Evolutionary conservation across 2,329 filamentous ascomycete species (phyloP), one percentile per base, ranked within the genome.

Genomic region (Hypoxylon sp.): DNA sequence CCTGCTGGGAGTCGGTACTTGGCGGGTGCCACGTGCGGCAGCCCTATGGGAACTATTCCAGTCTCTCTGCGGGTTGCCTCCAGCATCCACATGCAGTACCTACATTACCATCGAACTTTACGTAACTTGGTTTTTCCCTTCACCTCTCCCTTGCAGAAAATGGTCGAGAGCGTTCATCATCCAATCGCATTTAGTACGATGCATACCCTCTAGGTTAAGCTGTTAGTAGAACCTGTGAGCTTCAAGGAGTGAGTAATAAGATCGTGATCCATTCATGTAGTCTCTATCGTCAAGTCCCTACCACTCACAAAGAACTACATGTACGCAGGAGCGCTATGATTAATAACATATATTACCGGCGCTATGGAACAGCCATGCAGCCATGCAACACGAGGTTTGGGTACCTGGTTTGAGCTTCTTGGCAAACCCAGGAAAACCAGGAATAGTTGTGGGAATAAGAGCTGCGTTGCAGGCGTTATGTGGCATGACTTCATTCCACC

Each of bases 401-500:
- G 14, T n/a, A 53, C 25, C 33, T 25, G 44, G 13, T 8, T 57
- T 35, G 48, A 54, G 10, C 25, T 33, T 22, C 61, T 57, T 57
- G 55, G 55, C 55, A 48, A 48, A 35, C 27, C 17, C 30, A 30
- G 6, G 25, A 49, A 48, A 22, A 6, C n/a, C 40, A 40, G 33
- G 22, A 14, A 60, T 50, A 13, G 14, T 14, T 20, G 31, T 46
- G 31, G 30, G 25, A 60, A 56, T 35, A 49, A 49, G 35, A 40
- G 53, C 49, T 25, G 62, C 59, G 22, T 48, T 57, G 48, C 53
- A 20, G 51, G 46, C 55, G 46, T 50, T 58, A 55, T 65, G 58
- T 71, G 68, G 65, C 59, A 69, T 66, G 68, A 71, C 65, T 70
- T 70, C 67, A 64, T 66, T 57, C 61, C 64, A 65, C 55, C 49